phyloP scores from a whole-genome alignment of 306 rosid genomes.

The Vigna mungo region DNA sequence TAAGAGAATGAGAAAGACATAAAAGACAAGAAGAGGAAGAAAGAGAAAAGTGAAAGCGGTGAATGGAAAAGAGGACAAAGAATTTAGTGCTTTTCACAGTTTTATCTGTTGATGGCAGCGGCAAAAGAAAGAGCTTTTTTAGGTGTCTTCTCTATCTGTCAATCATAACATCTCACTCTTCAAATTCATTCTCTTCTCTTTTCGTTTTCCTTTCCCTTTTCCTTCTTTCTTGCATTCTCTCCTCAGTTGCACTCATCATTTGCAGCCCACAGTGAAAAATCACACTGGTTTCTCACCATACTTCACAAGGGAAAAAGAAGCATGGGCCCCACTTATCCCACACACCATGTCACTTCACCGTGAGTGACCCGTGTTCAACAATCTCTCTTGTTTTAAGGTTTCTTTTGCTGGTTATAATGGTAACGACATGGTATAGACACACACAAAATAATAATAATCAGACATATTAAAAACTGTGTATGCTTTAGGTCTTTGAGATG shows the following conservation, averaged over 20 bases:
- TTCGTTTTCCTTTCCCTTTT: constrained; percentile 2
- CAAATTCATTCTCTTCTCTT: not conserved
- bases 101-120: constrained; percentile 1
- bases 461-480: not conserved
- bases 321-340: constrained; percentile 35
- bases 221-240: constrained; percentile 12
- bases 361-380: constrained; percentile 42
- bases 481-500: not conserved
- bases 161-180: constrained; percentile 24
- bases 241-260: not conserved
- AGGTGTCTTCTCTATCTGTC: constrained; percentile 30
- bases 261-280: constrained; percentile 26
- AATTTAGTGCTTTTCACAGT: constrained; percentile 40
- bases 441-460: constrained; percentile 31
- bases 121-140: constrained; percentile 31
- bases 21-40: not conserved
- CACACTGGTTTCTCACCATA: constrained; percentile 18
- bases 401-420: constrained; percentile 35
- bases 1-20: not conserved
- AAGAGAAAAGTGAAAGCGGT: constrained; percentile 10
- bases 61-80: constrained; percentile 17
- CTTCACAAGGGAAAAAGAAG: constrained; percentile 9
- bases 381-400: constrained; percentile 43
- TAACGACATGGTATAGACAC: constrained; percentile 8
- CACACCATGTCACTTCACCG: constrained; percentile 24